A percentile compares a stretch with the other conserved stretches of the same genome.
Conservation (phyloP, 768 basidiomycete species). For the Suillus luteus region DNA sequence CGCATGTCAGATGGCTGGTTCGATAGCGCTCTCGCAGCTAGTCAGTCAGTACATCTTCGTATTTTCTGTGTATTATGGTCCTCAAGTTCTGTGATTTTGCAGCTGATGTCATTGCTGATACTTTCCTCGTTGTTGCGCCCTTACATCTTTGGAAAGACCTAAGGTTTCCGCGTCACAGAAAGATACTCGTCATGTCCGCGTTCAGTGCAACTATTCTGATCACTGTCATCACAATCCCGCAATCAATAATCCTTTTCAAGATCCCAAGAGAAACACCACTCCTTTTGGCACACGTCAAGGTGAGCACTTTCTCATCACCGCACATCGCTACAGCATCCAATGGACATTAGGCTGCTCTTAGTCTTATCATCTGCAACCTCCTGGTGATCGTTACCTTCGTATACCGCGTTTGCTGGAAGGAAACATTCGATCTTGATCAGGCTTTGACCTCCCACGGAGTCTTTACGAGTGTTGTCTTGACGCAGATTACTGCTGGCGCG, state of each 20-base stretch:
- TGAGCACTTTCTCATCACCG: background rate
- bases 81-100: no score
- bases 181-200: no score
- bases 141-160: no score
- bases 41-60: background rate
- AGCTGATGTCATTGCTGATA: no score
- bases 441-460: background rate
- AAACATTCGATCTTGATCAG: background rate
- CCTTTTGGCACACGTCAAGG: background rate
- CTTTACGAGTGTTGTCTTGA: background rate
- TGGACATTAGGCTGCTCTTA: background rate
- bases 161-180: no score
- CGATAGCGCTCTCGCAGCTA: background rate
- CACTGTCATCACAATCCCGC: no score
- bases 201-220: no score
- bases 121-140: no score
- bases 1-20: background rate
- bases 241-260: no score
- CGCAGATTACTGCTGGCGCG: background rate
- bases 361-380: constrained; percentile 8
- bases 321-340: background rate
- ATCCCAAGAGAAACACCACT: no score
- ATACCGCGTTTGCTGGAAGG: background rate
- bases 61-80: background rate
- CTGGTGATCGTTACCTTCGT: constrained; percentile 1